phyloP scores from a whole-genome alignment of 2,329 filamentous ascomycete species.

The Rachicladosporium sp. region DNA sequence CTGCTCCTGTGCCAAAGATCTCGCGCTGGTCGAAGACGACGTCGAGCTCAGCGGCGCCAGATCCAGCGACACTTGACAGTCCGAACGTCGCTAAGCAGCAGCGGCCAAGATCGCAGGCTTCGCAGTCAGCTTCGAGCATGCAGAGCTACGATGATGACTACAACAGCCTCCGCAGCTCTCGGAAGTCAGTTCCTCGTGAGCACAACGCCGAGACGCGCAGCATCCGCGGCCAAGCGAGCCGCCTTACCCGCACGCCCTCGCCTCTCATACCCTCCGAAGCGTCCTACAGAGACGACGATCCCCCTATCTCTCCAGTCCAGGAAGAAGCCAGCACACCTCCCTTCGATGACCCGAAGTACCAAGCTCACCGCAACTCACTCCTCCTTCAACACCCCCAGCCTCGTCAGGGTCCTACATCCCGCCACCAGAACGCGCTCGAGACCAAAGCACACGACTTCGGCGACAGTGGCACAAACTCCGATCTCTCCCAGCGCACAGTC shows the following conservation, averaged over 20 bases:
- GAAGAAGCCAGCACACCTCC: constrained; percentile 13
- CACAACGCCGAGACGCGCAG: constrained; percentile 16
- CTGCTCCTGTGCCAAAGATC: constrained; percentile 55
- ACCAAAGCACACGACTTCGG: constrained; percentile 59
- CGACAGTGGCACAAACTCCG: constrained; percentile 22
- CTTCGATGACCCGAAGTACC: constrained; percentile 61
- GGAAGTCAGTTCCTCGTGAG: constrained; percentile 1
- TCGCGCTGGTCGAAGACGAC: constrained; percentile 97
- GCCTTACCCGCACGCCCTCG: constrained; percentile 32
- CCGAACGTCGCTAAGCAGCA: constrained; percentile 11
- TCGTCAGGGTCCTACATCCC: constrained; percentile 58
- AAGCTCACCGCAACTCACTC: constrained; percentile 67
- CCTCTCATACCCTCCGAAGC: constrained; percentile 44
- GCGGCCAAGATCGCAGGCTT: constrained; percentile 50
- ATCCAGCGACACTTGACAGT: constrained; percentile 18
- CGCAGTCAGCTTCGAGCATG: constrained; percentile 52
- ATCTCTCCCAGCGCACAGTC: constrained; percentile 22
- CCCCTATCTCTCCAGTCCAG: constrained; percentile 14
- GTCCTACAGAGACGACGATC: constrained; percentile 11
- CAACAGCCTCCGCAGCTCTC: constrained; percentile 26
- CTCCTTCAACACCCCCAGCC: constrained; percentile 73
- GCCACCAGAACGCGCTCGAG: constrained; percentile 63
- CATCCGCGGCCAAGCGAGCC: constrained; percentile 24
- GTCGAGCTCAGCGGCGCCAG: constrained; percentile 61
- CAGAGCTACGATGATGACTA: constrained; percentile 45